These are phyloP conservation scores for Xylaria bambusicola DNA, from an alignment of 495 filamentous ascomycete genomes.

Conservation along the genomic window DNA sequence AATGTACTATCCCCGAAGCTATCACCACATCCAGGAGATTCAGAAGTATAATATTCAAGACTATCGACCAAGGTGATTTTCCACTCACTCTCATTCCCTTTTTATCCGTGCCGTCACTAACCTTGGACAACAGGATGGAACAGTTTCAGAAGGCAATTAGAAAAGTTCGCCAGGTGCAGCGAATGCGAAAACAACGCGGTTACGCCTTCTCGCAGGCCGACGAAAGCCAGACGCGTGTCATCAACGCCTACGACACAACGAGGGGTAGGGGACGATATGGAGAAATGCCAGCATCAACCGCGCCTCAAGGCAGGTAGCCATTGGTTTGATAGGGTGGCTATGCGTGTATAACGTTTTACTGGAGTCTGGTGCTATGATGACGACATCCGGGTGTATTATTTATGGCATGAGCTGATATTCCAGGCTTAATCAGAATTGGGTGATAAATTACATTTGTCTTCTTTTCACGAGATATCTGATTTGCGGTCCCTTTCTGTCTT, in stretches of 20 bases:
- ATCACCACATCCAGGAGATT: constrained; percentile 99
- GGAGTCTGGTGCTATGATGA: constrained; percentile 21
- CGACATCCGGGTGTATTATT: constrained; percentile 22
- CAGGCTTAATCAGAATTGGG: constrained; percentile 11
- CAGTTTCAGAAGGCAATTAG: constrained; percentile 99
- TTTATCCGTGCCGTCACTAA: constrained; percentile 18
- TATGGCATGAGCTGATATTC: constrained; percentile 15
- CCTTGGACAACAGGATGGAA: constrained; percentile 72
- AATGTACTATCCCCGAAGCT: constrained; percentile 94
- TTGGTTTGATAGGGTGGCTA: constrained; percentile 11
- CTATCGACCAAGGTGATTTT: constrained; percentile 78
- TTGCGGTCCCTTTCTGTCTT: neutral
- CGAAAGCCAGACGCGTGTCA: constrained; percentile 86
- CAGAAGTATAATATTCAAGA: constrained; percentile 99
- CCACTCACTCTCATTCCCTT: neutral
- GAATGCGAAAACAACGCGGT: constrained; percentile 98
- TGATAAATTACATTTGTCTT: constrained; percentile 14
- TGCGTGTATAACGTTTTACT: constrained; percentile 15
- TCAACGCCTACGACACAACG: constrained; percentile 98
- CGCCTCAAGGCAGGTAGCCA: constrained; percentile 36
- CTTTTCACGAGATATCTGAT: neutral
- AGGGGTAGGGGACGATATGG: constrained; percentile 87
- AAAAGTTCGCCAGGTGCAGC: constrained; percentile 96
- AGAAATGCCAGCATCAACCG: constrained; percentile 80
- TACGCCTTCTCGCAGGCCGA: constrained; percentile 99